Evolutionary conservation across 805 yeast genomes (phyloP).

Genomic region (Wickerhamomyces pijperi): DNA sequence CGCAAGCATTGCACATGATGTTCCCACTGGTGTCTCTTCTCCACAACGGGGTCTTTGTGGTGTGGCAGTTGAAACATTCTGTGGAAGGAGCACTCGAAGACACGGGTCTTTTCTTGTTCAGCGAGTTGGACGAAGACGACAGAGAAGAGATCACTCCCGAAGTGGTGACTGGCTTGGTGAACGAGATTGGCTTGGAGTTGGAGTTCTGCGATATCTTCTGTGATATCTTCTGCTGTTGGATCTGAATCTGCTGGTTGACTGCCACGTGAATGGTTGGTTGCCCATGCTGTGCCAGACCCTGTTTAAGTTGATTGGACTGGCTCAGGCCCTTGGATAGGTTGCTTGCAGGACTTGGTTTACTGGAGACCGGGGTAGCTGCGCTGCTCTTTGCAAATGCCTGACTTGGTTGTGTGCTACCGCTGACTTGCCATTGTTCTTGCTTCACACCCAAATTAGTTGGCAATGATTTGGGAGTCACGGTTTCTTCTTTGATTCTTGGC

Average conservation of each 20-base stretch:
- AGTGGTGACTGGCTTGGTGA: slow-evolving; percentile 1
- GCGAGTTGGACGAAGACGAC: slow-evolving; percentile 12
- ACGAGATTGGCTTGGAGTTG: not conserved
- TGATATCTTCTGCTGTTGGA: slow-evolving; percentile 12
- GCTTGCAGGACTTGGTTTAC: slow-evolving; percentile 15
- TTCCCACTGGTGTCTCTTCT: slow-evolving; percentile 82
- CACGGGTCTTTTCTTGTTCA: slow-evolving; percentile 15
- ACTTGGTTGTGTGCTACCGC: no score
- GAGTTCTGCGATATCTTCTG: slow-evolving; percentile 3
- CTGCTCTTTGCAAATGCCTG: slow-evolving; percentile 1
- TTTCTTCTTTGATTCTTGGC: no score
- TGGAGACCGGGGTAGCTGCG: slow-evolving; percentile 15
- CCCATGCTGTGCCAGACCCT: slow-evolving; percentile 6
- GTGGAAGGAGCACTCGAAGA: slow-evolving; percentile 14
- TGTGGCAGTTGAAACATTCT: slow-evolving; percentile 77
- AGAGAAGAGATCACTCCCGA: slow-evolving; percentile 6
- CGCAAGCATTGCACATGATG: slow-evolving; percentile 93
- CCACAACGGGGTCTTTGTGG: slow-evolving; percentile 90
- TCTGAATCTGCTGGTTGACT: slow-evolving; percentile 2
- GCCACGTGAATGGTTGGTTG: slow-evolving; percentile 1
- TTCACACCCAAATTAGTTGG: no score
- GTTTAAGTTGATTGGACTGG: slow-evolving; percentile 6
- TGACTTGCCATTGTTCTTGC: no score
- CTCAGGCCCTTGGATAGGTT: slow-evolving; percentile 9
- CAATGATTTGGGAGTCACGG: no score